Evolutionary conservation across 306 rosid genomes (phyloP).

Genomic region (Cucurbita pepo): DNA sequence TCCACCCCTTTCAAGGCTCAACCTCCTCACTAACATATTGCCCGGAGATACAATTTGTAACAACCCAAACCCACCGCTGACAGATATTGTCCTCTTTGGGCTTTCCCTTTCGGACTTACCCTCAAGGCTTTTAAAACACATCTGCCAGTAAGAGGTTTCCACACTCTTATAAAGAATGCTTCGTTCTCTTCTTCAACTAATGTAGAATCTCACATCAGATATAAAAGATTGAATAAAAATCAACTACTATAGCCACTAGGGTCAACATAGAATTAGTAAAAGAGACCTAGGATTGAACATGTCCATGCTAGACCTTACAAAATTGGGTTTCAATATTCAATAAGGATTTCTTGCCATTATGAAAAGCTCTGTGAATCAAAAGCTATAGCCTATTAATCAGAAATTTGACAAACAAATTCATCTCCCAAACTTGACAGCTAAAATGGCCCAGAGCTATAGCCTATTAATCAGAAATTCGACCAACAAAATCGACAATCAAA

Average conservation of each 20-base stretch:
- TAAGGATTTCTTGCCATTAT: not conserved
- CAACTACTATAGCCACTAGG: not conserved
- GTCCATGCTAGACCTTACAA: not conserved
- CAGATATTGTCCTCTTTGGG: too few relatives aligned
- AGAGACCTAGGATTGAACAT: not conserved
- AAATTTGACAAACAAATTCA: not conserved
- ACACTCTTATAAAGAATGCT: too few relatives aligned
- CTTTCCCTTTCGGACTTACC: too few relatives aligned
- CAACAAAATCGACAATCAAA: too few relatives aligned
- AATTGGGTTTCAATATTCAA: not conserved
- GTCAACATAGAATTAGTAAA: not conserved
- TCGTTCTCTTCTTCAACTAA: too few relatives aligned
- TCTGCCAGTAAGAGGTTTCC: too few relatives aligned
- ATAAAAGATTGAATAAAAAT: not conserved
- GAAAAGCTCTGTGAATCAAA: constrained; percentile 3
- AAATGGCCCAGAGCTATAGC: too few relatives aligned
- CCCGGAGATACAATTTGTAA: too few relatives aligned
- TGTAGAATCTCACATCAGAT: not conserved
- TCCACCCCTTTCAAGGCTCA: too few relatives aligned
- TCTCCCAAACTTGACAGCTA: not conserved
- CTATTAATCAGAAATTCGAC: not conserved
- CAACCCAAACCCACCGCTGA: too few relatives aligned
- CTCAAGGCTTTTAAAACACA: too few relatives aligned
- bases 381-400: not conserved
- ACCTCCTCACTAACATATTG: too few relatives aligned